These are phyloP conservation scores for Saturnispora sanitii DNA, from an alignment of 805 yeast genomes.

Conservation along the genomic window DNA sequence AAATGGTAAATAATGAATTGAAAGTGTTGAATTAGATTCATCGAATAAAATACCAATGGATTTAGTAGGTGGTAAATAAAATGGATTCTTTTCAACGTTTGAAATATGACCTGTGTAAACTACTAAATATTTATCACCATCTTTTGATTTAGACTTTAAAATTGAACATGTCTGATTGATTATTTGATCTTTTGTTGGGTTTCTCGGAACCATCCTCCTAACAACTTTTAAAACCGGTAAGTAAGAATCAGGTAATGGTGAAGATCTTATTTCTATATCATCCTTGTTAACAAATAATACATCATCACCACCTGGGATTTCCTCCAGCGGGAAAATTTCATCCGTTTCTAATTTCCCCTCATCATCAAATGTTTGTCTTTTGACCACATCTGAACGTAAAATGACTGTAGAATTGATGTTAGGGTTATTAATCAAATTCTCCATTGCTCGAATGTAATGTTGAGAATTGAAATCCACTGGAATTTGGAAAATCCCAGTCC, in stretches of 20 bases:
- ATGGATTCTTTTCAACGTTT: constrained; percentile 57
- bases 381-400: constrained; percentile 73
- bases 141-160: constrained; percentile 26
- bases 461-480: constrained; percentile 38
- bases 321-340: constrained; percentile 21
- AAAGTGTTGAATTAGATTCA: constrained; percentile 34
- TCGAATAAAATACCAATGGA: constrained; percentile 61
- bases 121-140: constrained; percentile 37
- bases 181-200: constrained; percentile 74
- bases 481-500: constrained; percentile 51
- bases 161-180: constrained; percentile 77
- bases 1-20: constrained; percentile 72
- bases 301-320: constrained; percentile 13
- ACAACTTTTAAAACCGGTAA: constrained; percentile 44
- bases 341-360: constrained; percentile 21
- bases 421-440: constrained; percentile 70
- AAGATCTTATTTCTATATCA: constrained; percentile 33
- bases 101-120: constrained; percentile 72
- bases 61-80: constrained; percentile 76
- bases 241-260: constrained; percentile 23
- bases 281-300: constrained; percentile 25
- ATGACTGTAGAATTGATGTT: constrained; percentile 88
- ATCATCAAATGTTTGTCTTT: constrained; percentile 33
- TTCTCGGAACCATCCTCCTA: constrained; percentile 85
- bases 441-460: constrained; percentile 70